Evolutionary conservation across 2,329 filamentous ascomycete genomes (phyloP).

Genomic region (Aaosphaeria pasadenensis): DNA sequence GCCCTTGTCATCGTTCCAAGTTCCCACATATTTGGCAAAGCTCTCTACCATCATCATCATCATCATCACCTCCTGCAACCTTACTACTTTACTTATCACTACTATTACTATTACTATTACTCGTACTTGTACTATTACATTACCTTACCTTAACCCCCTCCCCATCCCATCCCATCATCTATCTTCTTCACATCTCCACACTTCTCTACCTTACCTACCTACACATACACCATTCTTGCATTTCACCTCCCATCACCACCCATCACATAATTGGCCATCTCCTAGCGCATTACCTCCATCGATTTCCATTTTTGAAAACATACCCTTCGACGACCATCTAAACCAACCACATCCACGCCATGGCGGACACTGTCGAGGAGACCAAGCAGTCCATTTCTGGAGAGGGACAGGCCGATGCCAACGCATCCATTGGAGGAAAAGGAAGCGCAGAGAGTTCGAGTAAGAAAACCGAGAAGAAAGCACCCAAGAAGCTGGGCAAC

Average conservation of each 20-base stretch:
- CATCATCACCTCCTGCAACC: no score
- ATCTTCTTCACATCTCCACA: neutral
- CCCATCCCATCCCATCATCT: constrained; percentile 5
- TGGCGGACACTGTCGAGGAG: constrained; percentile 39
- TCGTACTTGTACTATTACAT: no score
- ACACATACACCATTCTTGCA: no score
- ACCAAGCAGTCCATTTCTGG: constrained; percentile 34
- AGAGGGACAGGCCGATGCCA: constrained; percentile 37
- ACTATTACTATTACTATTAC: no score
- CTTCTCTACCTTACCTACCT: neutral
- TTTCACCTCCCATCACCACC: neutral
- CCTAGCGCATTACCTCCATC: no score
- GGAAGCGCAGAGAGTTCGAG: constrained; percentile 38
- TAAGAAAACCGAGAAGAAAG: constrained; percentile 47
- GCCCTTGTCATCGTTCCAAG: constrained; percentile 4
- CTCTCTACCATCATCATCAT: neutral
- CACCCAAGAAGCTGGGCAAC: constrained; percentile 49
- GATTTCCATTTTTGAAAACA: no score
- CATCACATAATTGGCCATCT: constrained; percentile 12
- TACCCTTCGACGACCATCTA: no score
- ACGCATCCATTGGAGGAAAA: constrained; percentile 34
- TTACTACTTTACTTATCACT: no score
- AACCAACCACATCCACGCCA: constrained; percentile 8
- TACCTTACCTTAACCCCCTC: neutral
- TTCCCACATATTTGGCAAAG: constrained; percentile 5